Conservation (phyloP, 2,329 filamentous ascomycete genomes). For the Aspergillus aculeatus region DNA sequence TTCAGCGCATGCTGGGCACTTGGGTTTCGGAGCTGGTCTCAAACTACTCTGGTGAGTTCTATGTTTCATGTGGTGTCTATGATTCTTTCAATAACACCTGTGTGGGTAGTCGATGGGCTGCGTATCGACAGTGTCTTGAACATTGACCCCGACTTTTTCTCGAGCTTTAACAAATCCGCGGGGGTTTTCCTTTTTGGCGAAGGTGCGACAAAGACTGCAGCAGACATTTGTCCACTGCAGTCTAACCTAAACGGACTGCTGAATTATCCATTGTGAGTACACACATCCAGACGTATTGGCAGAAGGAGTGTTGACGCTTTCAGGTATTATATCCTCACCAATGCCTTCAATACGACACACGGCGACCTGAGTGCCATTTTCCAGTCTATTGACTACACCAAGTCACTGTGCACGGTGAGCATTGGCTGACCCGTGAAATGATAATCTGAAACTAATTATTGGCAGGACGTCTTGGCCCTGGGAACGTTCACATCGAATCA, state of each 20-base stretch:
- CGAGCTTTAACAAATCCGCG: constrained; percentile 36
- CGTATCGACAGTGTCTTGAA: constrained; percentile 52
- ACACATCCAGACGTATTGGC: too few species aligned
- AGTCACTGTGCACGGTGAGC: not conserved
- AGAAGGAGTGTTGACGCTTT: constrained; percentile 27
- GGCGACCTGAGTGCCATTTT: constrained; percentile 34
- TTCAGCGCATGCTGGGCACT: constrained; percentile 52
- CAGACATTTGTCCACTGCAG: constrained; percentile 45
- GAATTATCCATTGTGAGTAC: constrained; percentile 38
- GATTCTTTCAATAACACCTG: not conserved
- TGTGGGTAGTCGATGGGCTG: constrained; percentile 45
- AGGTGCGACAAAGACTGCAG: constrained; percentile 40
- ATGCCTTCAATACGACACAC: constrained; percentile 30
- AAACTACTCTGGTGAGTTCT: constrained; percentile 58
- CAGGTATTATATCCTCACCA: constrained; percentile 31
- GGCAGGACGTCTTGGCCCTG: constrained; percentile 27
- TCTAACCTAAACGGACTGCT: constrained; percentile 45
- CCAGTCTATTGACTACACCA: constrained; percentile 3
- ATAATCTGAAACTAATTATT: not conserved
- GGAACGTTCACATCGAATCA: constrained; percentile 61
- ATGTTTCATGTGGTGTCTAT: too few species aligned
- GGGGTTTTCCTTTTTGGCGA: constrained; percentile 51
- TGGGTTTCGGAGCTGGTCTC: constrained; percentile 60
- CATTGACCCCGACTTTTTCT: constrained; percentile 47
- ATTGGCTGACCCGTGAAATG: not conserved